Conservation (phyloP, 768 basidiomycete genomes). For the Rhodotorula paludigena region DNA sequence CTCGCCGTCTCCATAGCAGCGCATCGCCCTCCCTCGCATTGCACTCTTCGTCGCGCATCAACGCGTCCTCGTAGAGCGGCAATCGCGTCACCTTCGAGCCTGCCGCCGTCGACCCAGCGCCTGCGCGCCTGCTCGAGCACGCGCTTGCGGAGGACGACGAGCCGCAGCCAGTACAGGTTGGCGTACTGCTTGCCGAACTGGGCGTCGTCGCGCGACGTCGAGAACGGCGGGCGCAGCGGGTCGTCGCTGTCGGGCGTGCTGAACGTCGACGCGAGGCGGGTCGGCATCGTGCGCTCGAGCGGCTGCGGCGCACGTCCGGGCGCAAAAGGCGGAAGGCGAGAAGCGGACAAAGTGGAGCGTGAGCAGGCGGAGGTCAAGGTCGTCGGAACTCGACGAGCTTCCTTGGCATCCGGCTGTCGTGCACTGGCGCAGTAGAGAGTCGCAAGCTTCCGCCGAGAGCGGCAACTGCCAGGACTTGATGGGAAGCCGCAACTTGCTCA, state of each 20-base stretch:
- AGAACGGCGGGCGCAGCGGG: not conserved
- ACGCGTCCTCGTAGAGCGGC: not conserved
- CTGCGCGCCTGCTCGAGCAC: constrained; percentile 55
- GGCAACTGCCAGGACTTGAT: too few species aligned
- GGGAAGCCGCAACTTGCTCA: too few species aligned
- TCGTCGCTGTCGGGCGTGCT: not conserved
- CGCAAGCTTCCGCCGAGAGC: too few species aligned
- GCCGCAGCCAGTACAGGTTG: constrained; percentile 64
- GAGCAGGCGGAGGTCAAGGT: too few species aligned
- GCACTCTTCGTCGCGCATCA: not conserved
- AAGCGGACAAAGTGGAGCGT: too few species aligned
- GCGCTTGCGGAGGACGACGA: constrained; percentile 53
- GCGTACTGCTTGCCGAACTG: constrained; percentile 67
- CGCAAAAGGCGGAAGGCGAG: too few species aligned
- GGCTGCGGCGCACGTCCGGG: too few species aligned
- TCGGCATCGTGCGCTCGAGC: not conserved
- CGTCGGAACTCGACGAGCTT: too few species aligned
- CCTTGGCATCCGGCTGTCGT: too few species aligned
- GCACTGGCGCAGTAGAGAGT: too few species aligned
- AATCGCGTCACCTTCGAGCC: not conserved
- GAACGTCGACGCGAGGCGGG: not conserved
- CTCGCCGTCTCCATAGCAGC: not conserved
- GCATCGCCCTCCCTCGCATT: not conserved
- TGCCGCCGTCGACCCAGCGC: constrained; percentile 55
- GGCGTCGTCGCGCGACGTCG: constrained; percentile 44